Evolutionary conservation across 2,329 filamentous ascomycete genomes (phyloP), one percentile per base, ranked within the genome.

Genomic region (Paramyrothecium roridum): DNA sequence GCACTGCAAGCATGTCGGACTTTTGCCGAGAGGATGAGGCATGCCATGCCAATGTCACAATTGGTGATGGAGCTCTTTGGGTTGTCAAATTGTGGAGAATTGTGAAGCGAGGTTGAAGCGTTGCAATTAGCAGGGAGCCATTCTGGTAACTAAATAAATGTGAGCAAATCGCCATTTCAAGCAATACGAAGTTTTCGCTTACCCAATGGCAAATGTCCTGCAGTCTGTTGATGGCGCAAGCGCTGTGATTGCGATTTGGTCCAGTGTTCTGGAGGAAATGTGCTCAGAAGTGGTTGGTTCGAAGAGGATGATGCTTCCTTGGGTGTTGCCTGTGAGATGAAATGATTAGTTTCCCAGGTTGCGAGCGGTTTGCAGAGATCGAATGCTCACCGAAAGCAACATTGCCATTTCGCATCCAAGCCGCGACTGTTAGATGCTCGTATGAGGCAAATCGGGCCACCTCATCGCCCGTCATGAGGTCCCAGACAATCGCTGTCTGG

Each of bases 341-440:
- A 21, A 51, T 21, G 12, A 16, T 16, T n/a, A 49, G 45, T 7
- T 55, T 6, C 45, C 50, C 51, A 65, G 64, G n/a, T n/a, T 63
- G 62, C 65, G 61, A 37, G 33, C 30, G 48, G 33, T 23, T 20
- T 22, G 23, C 23, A 53, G 52, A 23, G 11, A 22, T 40, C 23
- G 48, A 26, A 33, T 16, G 67, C 86, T 72, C 80, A 97, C 93
- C 95, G 78, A 98, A 98, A 40, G 91, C 93, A 62, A 99, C 88
- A 74, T 96, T 96, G 54, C 95, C 95, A 74, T 97, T 97, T 48
- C 88, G 84, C 93, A 99, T 97, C 91, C 95, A 99, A 13, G 90
- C 82, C 40, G 93, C 93, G 30, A 91, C 88, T 21, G 87, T 87
- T 59, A 98, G 82, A 61, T 90, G 85, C 67, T 96, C 91, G 67